Percentiles rank a stretch among this genome's conserved stretches.
phyloP scores from a whole-genome alignment of 2,329 filamentous ascomycete genomes.

The Alternaria novae-zelandiae region DNA sequence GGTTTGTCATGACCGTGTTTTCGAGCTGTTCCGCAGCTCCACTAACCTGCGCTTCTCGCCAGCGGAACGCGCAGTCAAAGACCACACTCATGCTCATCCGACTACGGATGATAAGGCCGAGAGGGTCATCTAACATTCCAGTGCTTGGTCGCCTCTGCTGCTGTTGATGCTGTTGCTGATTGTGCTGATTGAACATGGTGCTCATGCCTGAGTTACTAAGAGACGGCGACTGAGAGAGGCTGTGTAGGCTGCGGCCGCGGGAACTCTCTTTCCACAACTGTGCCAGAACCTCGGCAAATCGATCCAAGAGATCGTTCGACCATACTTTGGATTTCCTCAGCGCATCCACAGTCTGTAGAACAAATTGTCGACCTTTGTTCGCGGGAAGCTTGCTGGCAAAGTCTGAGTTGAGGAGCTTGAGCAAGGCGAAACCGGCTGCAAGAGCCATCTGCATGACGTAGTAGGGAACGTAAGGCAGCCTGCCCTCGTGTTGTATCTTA shows the following conservation, averaged over 20 bases:
- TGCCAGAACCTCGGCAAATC: constrained; percentile 82
- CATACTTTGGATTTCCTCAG: constrained; percentile 76
- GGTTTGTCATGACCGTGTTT: constrained; percentile 80
- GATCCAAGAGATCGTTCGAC: constrained; percentile 79
- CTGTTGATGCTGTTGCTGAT: constrained; percentile 29
- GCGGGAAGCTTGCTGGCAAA: constrained; percentile 70
- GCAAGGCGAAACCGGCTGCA: constrained; percentile 77
- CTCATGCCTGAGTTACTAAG: constrained; percentile 40
- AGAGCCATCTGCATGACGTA: constrained; percentile 87
- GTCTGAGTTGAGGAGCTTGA: constrained; percentile 78
- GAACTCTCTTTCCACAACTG: constrained; percentile 77
- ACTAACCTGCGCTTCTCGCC: constrained; percentile 70
- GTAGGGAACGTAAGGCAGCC: constrained; percentile 72
- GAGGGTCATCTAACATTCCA: constrained; percentile 66
- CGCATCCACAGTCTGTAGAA: constrained; percentile 72
- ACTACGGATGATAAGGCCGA: constrained; percentile 82
- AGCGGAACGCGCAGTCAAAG: constrained; percentile 85
- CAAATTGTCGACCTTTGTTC: constrained; percentile 71
- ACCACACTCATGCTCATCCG: constrained; percentile 85
- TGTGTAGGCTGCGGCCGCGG: constrained; percentile 45
- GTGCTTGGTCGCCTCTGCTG: constrained; percentile 33
- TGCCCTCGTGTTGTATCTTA: constrained; percentile 61
- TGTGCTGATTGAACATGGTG: constrained; percentile 42
- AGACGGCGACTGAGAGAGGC: constrained; percentile 47
- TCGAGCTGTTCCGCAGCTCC: constrained; percentile 56